Evolutionary conservation across 495 filamentous ascomycete genomes (phyloP).

Genomic region (Penicillium salamii): DNA sequence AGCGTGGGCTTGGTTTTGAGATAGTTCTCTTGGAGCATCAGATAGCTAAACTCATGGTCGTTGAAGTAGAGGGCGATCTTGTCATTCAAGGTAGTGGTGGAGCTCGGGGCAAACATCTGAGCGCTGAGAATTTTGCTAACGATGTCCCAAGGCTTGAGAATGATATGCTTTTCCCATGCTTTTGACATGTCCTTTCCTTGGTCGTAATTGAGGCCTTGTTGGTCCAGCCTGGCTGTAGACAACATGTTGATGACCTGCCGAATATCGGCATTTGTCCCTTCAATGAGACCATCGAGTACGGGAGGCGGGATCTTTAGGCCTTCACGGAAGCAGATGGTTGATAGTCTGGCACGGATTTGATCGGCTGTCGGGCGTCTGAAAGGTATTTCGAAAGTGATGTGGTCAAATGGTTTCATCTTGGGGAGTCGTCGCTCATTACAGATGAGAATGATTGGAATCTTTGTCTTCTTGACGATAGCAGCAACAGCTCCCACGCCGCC

Average conservation of each 20-base stretch:
- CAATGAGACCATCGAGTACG: constrained; percentile 92
- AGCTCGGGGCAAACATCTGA: constrained; percentile 77
- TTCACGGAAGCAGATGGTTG: constrained; percentile 92
- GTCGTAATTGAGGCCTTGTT: constrained; percentile 73
- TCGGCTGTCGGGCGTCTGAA: constrained; percentile 88
- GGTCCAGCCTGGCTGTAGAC: constrained; percentile 85
- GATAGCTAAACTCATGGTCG: constrained; percentile 91
- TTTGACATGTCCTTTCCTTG: constrained; percentile 90
- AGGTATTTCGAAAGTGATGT: constrained; percentile 74
- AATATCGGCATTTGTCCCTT: constrained; percentile 92
- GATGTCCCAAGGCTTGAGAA: constrained; percentile 98
- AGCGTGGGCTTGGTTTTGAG: constrained; percentile 72
- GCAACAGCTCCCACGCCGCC: constrained; percentile 94
- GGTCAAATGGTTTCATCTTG: constrained; percentile 98
- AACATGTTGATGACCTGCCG: constrained; percentile 99
- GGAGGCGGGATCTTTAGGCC: constrained; percentile 77
- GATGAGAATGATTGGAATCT: constrained; percentile 93
- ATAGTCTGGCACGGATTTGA: constrained; percentile 83
- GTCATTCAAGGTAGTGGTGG: constrained; percentile 85
- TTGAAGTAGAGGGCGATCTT: constrained; percentile 99
- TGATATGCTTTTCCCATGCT: constrained; percentile 94
- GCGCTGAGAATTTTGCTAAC: constrained; percentile 84
- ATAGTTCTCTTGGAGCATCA: constrained; percentile 99
- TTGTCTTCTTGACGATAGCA: constrained; percentile 88
- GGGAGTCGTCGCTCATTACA: constrained; percentile 91